Conservation (phyloP, 495 filamentous ascomycete species). For the Daldinia bambusicola region DNA sequence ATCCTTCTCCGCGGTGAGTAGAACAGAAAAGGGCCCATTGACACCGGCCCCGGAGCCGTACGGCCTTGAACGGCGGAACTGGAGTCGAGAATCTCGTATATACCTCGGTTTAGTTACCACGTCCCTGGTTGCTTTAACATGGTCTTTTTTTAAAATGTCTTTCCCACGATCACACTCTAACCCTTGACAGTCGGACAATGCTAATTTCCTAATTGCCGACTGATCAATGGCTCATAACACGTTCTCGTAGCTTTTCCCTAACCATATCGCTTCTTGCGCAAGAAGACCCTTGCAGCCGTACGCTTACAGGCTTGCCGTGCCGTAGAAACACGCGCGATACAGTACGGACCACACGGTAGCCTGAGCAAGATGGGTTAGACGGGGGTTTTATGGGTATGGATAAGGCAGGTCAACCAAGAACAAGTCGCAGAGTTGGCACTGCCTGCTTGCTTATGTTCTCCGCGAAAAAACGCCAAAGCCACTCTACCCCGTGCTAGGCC, state of each 20-base stretch:
- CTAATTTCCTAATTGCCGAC: slow-evolving; percentile 28
- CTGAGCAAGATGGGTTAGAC: slow-evolving; percentile 17
- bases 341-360: slow-evolving; percentile 27
- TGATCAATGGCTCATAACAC: slow-evolving; percentile 32
- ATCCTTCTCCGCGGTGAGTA: slow-evolving; percentile 18
- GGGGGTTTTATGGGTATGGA: slow-evolving; percentile 24
- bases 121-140: slow-evolving; percentile 17
- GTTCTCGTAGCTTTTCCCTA: slow-evolving; percentile 17
- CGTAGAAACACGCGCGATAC: slow-evolving; percentile 31
- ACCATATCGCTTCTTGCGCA: slow-evolving; percentile 17
- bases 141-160: not conserved
- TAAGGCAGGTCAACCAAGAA: slow-evolving; percentile 42
- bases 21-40: slow-evolving; percentile 18
- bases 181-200: slow-evolving; percentile 23
- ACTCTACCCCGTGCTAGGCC: slow-evolving; percentile 39
- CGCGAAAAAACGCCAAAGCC: slow-evolving; percentile 41
- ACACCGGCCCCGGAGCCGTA: slow-evolving; percentile 33
- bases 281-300: slow-evolving; percentile 44
- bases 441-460: slow-evolving; percentile 42
- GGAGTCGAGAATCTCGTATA: slow-evolving; percentile 6
- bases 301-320: slow-evolving; percentile 27
- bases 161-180: slow-evolving; percentile 11
- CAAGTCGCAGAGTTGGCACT: slow-evolving; percentile 42
- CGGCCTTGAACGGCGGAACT: slow-evolving; percentile 19
- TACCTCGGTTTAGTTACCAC: slow-evolving; percentile 27